A percentile compares a stretch with the other conserved stretches of the same genome.
Evolutionary conservation across 2,329 filamentous ascomycete genomes (phyloP).

Genomic region (Emydomyces testavorans): DNA sequence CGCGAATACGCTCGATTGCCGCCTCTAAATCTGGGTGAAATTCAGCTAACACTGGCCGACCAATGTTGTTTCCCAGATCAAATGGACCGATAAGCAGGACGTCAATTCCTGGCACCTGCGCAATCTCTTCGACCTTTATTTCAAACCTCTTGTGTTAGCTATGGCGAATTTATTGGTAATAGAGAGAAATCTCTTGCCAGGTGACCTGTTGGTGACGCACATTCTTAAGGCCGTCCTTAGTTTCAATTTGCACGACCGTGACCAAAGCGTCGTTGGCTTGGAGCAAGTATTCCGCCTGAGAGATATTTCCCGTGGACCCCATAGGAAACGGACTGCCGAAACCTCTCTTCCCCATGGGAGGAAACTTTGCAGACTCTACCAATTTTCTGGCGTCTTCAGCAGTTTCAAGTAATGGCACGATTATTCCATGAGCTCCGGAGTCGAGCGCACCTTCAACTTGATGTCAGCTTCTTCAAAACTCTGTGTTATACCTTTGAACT

Average conservation of each 20-base stretch:
- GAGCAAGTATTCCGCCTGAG: slow-evolving; percentile 39
- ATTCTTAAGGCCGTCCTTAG: slow-evolving; percentile 31
- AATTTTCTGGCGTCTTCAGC: slow-evolving; percentile 43
- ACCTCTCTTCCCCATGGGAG: slow-evolving; percentile 43
- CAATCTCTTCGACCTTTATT: slow-evolving; percentile 38
- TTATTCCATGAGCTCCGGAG: slow-evolving; percentile 47
- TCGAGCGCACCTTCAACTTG: slow-evolving; percentile 42
- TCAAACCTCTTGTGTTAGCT: slow-evolving; percentile 4
- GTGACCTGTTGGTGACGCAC: slow-evolving; percentile 16
- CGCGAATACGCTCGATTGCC: slow-evolving; percentile 42
- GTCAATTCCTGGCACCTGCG: slow-evolving; percentile 43
- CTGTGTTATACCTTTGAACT: neutral
- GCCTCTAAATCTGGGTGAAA: slow-evolving; percentile 42
- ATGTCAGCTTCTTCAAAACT: neutral
- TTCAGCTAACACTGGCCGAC: slow-evolving; percentile 37
- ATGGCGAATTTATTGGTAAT: neutral
- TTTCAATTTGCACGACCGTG: slow-evolving; percentile 39
- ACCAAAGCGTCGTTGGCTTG: slow-evolving; percentile 45
- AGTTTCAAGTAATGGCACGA: slow-evolving; percentile 44
- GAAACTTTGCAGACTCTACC: slow-evolving; percentile 45
- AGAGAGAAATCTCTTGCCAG: neutral
- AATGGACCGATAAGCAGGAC: slow-evolving; percentile 45
- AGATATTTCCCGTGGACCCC: slow-evolving; percentile 32
- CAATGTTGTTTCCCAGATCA: slow-evolving; percentile 48
- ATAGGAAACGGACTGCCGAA: slow-evolving; percentile 47